Evolutionary conservation across 1,284 basidiomycete genomes (phyloP).

Genomic region (Microbotryomycetes sp.): DNA sequence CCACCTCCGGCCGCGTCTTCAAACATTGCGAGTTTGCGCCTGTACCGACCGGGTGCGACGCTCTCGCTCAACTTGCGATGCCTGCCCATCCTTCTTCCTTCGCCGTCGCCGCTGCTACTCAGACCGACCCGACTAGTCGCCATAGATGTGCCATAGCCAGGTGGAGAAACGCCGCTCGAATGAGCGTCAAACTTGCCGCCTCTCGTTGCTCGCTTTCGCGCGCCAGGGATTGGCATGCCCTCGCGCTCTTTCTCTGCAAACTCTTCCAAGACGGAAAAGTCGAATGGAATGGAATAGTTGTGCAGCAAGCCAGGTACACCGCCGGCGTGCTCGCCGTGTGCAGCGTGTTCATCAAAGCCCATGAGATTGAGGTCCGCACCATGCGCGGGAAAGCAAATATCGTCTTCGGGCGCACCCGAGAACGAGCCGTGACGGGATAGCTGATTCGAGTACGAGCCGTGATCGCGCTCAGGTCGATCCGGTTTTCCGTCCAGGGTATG

Average conservation of each 20-base stretch:
- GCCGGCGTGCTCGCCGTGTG: conserved; percentile 13
- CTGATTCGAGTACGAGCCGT: conserved; percentile 8
- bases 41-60: conserved; percentile 52
- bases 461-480: not conserved
- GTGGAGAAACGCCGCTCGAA: conserved; percentile 8
- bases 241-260: conserved; percentile 66
- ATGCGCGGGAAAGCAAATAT: conserved; percentile 31
- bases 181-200: not conserved
- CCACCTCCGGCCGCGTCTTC: conserved; percentile 52
- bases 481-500: conserved; percentile 1
- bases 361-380: conserved; percentile 27
- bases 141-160: conserved; percentile 23
- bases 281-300: conserved; percentile 48
- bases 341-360: conserved; percentile 10
- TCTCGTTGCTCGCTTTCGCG: conserved; percentile 9
- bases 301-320: conserved; percentile 35
- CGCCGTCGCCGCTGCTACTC: conserved; percentile 39
- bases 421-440: conserved; percentile 19
- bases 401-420: conserved; percentile 28
- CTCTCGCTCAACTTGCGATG: conserved; percentile 79
- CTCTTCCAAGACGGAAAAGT: conserved; percentile 71
- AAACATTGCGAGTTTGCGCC: conserved; percentile 85
- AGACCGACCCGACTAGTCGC: conserved; percentile 9
- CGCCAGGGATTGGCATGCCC: conserved; percentile 46
- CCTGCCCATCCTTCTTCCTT: conserved; percentile 43